These are phyloP conservation scores for Melanopsichium pennsylvanicum DNA, from an alignment of 1,284 basidiomycete genomes.

Conservation along the genomic window DNA sequence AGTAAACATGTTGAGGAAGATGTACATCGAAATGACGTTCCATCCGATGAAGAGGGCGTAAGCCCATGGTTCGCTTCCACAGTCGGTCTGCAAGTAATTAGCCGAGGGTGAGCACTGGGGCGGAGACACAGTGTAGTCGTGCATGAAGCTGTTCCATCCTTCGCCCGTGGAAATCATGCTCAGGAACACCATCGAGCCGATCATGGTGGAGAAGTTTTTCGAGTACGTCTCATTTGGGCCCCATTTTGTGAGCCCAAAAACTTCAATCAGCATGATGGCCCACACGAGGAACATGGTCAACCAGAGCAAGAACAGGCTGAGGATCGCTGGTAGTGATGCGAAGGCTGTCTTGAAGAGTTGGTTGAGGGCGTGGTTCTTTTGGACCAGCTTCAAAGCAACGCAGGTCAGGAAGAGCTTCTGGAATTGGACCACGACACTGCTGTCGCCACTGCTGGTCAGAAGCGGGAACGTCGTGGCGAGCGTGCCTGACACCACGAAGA, in stretches of 20 bases:
- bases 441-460: conserved; percentile 19
- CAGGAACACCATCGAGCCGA: conserved; percentile 84
- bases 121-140: conserved; percentile 71
- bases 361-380: conserved; percentile 86
- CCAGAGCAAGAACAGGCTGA: conserved; percentile 88
- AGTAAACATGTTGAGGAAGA: conserved; percentile 77
- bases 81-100: conserved; percentile 80
- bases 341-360: conserved; percentile 96
- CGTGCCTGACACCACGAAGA: conserved; percentile 81
- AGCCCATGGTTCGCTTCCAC: conserved; percentile 85
- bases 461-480: conserved; percentile 81
- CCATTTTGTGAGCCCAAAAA: conserved; percentile 93
- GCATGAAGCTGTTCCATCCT: conserved; percentile 65
- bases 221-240: conserved; percentile 74
- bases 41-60: conserved; percentile 90
- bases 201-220: conserved; percentile 83
- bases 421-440: conserved; percentile 71
- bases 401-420: conserved; percentile 94
- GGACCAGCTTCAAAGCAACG: conserved; percentile 92
- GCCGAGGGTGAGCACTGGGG: conserved; percentile 78
- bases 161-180: conserved; percentile 70
- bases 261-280: conserved; percentile 86
- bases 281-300: conserved; percentile 91
- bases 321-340: conserved; percentile 84
- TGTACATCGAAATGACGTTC: conserved; percentile 90